Conservation (phyloP, 2,329 filamentous ascomycete species). For the Hypomyces perniciosus region DNA sequence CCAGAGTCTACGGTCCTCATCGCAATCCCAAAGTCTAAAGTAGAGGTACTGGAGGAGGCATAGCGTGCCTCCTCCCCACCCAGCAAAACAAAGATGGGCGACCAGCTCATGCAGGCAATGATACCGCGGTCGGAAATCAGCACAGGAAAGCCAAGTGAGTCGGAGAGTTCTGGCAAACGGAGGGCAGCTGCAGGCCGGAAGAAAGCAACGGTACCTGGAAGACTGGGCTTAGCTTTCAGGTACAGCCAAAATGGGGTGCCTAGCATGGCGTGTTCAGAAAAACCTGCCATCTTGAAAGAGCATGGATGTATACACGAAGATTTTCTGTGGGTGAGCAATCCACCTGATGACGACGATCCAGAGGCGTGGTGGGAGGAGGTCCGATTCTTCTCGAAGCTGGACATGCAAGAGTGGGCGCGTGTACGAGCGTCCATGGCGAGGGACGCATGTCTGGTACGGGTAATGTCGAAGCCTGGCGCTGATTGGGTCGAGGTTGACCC, state of each 20-base stretch:
- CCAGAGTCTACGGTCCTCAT: conserved; percentile 15
- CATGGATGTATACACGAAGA: neutral
- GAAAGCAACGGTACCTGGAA: neutral
- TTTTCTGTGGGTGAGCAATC: neutral
- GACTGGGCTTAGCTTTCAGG: neutral
- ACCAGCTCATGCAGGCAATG: neutral
- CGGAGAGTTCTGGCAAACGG: neutral
- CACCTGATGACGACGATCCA: neutral
- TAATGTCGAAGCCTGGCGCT: neutral
- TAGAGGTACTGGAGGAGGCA: conserved; percentile 18
- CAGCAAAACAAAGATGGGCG: neutral
- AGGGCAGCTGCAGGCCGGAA: neutral
- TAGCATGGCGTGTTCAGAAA: neutral
- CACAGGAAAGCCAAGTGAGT: too few relatives aligned
- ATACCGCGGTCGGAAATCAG: neutral
- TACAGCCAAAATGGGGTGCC: conserved; percentile 8
- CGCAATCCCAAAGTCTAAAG: conserved; percentile 15
- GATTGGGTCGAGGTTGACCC: conserved; percentile 2
- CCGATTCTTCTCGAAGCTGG: neutral
- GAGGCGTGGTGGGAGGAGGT: neutral
- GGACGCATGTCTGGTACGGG: conserved; percentile 2
- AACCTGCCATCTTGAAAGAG: neutral
- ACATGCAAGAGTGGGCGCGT: neutral
- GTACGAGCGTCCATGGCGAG: neutral
- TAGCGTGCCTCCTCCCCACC: conserved; percentile 2